These are phyloP conservation scores for Candida boleticola DNA, from an alignment of 805 yeast genomes.

Conservation along the genomic window DNA sequence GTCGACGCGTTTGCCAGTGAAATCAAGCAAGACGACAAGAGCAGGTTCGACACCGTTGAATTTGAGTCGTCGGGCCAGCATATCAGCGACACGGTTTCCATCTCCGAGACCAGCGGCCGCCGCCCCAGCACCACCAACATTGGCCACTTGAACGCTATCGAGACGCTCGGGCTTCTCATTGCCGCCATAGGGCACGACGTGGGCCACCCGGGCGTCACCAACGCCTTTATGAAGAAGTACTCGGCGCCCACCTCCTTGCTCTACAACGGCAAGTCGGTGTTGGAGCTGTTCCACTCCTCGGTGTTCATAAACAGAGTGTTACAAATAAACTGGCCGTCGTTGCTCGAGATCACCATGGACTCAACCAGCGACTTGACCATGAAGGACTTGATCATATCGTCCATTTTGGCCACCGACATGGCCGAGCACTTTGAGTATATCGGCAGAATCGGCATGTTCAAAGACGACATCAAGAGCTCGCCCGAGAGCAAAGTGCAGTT, in stretches of 20 bases:
- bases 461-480: conserved; percentile 8
- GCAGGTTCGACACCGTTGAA: neutral
- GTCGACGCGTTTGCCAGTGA: conserved; percentile 31
- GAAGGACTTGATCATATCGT: conserved; percentile 30
- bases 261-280: conserved; percentile 64
- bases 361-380: conserved; percentile 14
- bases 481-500: conserved; percentile 32
- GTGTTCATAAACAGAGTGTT: conserved; percentile 49
- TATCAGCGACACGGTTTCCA: neutral
- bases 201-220: conserved; percentile 96
- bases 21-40: conserved; percentile 2
- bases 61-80: neutral
- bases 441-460: conserved; percentile 42
- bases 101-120: neutral
- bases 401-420: conserved; percentile 77
- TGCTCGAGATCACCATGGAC: conserved; percentile 19
- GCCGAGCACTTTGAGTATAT: conserved; percentile 78
- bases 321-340: conserved; percentile 35
- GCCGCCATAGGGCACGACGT: conserved; percentile 94
- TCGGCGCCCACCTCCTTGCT: conserved; percentile 61
- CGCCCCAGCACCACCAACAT: neutral
- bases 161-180: conserved; percentile 60
- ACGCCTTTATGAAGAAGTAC: conserved; percentile 59
- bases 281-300: conserved; percentile 80
- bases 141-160: conserved; percentile 31